Base-by-base conservation (phyloP, 2,329 filamentous ascomycete genomes). In the Penicillium olsonii region DNA sequence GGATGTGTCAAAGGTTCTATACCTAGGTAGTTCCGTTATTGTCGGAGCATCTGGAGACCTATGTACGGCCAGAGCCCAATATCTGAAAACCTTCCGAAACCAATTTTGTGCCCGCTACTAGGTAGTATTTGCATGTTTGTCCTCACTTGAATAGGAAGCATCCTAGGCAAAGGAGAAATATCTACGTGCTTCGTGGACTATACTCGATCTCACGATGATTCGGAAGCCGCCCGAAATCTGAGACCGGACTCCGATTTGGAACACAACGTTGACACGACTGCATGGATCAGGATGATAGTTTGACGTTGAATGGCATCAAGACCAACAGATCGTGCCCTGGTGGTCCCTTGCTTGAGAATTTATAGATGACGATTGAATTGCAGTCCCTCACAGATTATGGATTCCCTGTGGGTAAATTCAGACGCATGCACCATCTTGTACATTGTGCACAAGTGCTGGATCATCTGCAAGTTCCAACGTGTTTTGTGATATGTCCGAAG, bases 381-480 rank as follows among this genome's bases (percentile, higher is more conserved):
- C 42, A 51, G 47, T 47, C 48, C 53, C 49, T 50, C 49, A 26
- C 48, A 42, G 43, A 52, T 43, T 37, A 34, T 33, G 42, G 44
- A 41, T 50, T 42, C 39, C 42, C 29, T 38, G 27, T 38, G 29
- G n/a, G 7, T n/a, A 24, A 24, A 8, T 24, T 5, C 5, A 24
- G 8, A 24, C 8, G 22, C 22, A 31, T 31, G 29, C 29, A 31
- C 5, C 6, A 15, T 31, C 12, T n/a, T 31, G 12, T 12, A 29
- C 26, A 40, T 37, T 39, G 33, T 44, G 18, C 33, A 44, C 34
- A 43, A 27, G 46, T 33, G 46, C 53, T 53, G 45, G 38, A 50
- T 59, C 52, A 54, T 40, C 48, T 59, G 54, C 56, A 59, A 52
- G 56, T 42, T 45, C 52, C 45, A 48, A 50, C 43, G 52, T 42